Evolutionary conservation across 2,329 filamentous ascomycete species (phyloP).

Genomic region (Pseudocercospora fuligena): DNA sequence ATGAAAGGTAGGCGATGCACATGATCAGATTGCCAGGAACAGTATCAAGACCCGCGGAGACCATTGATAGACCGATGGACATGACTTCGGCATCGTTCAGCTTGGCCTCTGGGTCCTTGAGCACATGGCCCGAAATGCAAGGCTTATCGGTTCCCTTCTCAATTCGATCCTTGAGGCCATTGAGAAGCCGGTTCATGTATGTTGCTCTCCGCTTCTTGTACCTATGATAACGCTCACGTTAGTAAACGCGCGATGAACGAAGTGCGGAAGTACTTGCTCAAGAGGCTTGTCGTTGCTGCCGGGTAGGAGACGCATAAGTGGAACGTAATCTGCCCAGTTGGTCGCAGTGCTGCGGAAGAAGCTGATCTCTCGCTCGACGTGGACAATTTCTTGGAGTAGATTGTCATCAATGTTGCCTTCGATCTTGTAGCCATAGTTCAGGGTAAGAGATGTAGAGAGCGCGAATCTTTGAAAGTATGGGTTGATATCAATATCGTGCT

Average conservation of each 20-base stretch:
- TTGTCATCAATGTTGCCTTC: constrained; percentile 70
- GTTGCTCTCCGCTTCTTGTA: constrained; percentile 71
- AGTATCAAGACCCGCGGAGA: constrained; percentile 80
- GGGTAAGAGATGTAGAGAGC: constrained; percentile 74
- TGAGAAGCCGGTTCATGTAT: constrained; percentile 65
- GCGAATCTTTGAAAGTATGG: constrained; percentile 77
- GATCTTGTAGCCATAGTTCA: constrained; percentile 81
- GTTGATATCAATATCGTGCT: constrained; percentile 69
- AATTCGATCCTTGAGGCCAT: constrained; percentile 65
- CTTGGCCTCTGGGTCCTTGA: constrained; percentile 72
- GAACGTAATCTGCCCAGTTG: constrained; percentile 82
- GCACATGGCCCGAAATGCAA: constrained; percentile 71
- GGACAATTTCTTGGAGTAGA: constrained; percentile 73
- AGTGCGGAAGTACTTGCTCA: constrained; percentile 40
- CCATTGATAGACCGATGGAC: constrained; percentile 81
- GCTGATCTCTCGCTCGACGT: constrained; percentile 75
- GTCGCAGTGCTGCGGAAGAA: constrained; percentile 80
- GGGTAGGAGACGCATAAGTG: constrained; percentile 68
- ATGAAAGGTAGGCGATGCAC: constrained; percentile 77
- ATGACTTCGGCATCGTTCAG: constrained; percentile 75
- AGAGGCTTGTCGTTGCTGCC: constrained; percentile 66
- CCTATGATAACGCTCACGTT: background rate
- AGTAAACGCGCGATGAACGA: background rate
- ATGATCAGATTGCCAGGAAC: constrained; percentile 80
- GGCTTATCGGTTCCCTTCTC: constrained; percentile 67